These are phyloP conservation scores for Besnoitia besnoiti DNA, from an alignment of 169 alveolate species.

Conservation along the genomic window DNA sequence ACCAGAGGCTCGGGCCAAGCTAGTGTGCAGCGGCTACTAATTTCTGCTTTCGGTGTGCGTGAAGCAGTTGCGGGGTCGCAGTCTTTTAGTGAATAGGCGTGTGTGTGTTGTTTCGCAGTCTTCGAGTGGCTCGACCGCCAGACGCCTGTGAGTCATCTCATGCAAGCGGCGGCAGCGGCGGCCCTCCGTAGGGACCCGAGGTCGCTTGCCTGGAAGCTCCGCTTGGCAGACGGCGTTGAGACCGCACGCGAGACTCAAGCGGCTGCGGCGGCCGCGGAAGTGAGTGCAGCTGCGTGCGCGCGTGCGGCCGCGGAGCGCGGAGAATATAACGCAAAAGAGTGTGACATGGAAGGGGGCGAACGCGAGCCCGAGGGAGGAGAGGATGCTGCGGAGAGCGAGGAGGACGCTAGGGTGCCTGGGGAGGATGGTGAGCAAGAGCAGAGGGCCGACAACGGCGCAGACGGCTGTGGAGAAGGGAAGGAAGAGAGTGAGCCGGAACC, in stretches of 20 bases:
- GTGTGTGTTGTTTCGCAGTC: constrained; percentile 44
- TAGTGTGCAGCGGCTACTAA: too few species aligned
- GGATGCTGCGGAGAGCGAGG: not conserved
- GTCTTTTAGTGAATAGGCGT: too few species aligned
- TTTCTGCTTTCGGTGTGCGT: too few species aligned
- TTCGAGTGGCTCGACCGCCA: constrained; percentile 52
- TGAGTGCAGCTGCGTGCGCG: constrained; percentile 36
- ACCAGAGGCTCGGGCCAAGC: too few species aligned
- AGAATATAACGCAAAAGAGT: not conserved
- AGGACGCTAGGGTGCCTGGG: not conserved
- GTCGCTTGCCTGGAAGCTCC: not conserved
- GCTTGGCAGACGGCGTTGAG: not conserved
- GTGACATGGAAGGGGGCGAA: not conserved
- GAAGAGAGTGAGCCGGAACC: not conserved
- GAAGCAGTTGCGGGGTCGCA: too few species aligned
- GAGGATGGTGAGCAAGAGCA: constrained; percentile 46
- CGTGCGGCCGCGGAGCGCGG: not conserved
- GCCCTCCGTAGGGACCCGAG: not conserved
- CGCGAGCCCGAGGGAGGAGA: not conserved
- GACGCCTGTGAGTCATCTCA: constrained; percentile 59
- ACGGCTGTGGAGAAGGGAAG: not conserved
- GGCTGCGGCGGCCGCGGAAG: constrained; percentile 41
- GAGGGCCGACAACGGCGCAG: constrained; percentile 28
- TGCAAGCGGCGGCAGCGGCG: constrained; percentile 13
- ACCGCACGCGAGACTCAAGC: constrained; percentile 60